These are phyloP conservation scores for Fusarium luffae DNA, from an alignment of 2,329 filamentous ascomycete genomes.

Conservation along the genomic window DNA sequence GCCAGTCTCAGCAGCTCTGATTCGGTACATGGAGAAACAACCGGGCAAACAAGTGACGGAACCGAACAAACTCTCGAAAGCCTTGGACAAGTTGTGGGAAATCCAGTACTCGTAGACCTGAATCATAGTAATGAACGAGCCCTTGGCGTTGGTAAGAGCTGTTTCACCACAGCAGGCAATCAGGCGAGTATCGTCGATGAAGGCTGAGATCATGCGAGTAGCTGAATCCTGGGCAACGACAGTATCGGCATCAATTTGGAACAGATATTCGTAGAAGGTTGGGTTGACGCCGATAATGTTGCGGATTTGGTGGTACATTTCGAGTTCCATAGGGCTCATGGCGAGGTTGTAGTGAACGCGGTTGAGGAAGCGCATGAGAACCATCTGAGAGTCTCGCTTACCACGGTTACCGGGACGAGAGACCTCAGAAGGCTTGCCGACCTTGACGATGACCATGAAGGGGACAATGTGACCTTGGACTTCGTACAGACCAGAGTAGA, in stretches of 20 bases:
- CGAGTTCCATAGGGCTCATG: conserved; percentile 96
- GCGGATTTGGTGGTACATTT: conserved; percentile 98
- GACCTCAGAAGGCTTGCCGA: conserved; percentile 97
- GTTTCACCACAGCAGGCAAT: conserved; percentile 97
- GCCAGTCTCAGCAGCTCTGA: conserved; percentile 91
- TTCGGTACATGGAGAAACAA: conserved; percentile 99
- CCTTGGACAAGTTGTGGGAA: conserved; percentile 95
- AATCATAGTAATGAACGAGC: conserved; percentile 97
- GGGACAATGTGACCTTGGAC: conserved; percentile 98
- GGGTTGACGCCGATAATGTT: conserved; percentile 99
- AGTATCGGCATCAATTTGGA: conserved; percentile 98
- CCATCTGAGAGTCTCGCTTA: conserved; percentile 99
- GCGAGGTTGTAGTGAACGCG: conserved; percentile 96
- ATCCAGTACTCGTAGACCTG: conserved; percentile 99
- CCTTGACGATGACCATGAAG: conserved; percentile 95
- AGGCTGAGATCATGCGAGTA: conserved; percentile 90
- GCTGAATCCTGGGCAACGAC: conserved; percentile 90
- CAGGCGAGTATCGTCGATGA: conserved; percentile 91
- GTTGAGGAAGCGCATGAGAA: conserved; percentile 99
- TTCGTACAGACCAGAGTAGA: conserved; percentile 97
- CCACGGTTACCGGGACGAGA: conserved; percentile 95
- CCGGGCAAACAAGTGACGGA: conserved; percentile 97
- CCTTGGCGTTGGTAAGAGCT: conserved; percentile 89
- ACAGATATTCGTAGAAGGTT: conserved; percentile 95
- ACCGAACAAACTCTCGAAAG: conserved; percentile 96